A percentile compares a stretch with the other conserved stretches of the same genome.
These are phyloP conservation scores for Rubus idaeus DNA, from an alignment of 306 rosid genomes.

Conservation along the genomic window DNA sequence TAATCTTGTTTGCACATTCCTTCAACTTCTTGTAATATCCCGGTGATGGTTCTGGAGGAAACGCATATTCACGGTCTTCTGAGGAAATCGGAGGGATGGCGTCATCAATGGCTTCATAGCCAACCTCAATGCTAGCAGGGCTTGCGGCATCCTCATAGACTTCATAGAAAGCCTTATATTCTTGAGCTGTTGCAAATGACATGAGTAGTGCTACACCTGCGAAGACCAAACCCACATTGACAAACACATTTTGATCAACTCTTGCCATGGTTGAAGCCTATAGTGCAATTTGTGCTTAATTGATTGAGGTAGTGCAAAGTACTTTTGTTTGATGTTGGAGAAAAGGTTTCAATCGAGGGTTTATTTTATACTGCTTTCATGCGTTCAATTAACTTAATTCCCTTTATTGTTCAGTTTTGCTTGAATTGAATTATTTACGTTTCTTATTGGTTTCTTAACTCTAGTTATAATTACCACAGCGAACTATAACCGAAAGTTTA, in stretches of 20 bases:
- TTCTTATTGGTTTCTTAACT: no score
- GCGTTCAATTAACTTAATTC: no score
- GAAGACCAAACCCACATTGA: neutral
- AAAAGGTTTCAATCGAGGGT: neutral
- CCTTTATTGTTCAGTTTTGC: no score
- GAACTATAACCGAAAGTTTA: no score
- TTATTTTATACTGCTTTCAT: no score
- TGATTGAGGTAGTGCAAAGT: neutral
- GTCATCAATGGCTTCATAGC: neutral
- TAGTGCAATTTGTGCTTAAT: neutral
- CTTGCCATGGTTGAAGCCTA: neutral
- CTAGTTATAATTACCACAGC: no score
- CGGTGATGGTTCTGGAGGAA: neutral
- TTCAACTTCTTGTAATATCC: neutral
- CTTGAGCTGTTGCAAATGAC: neutral
- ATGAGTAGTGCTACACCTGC: neutral
- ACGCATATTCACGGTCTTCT: neutral
- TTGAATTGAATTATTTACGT: no score
- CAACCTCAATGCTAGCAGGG: neutral
- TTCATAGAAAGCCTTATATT: neutral
- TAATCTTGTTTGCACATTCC: neutral
- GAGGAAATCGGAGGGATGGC: neutral
- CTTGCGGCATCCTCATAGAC: neutral
- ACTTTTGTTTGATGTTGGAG: neutral
- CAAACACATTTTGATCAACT: neutral